phyloP scores from a whole-genome alignment of 106 monocot species.

The Allium fistulosum region DNA sequence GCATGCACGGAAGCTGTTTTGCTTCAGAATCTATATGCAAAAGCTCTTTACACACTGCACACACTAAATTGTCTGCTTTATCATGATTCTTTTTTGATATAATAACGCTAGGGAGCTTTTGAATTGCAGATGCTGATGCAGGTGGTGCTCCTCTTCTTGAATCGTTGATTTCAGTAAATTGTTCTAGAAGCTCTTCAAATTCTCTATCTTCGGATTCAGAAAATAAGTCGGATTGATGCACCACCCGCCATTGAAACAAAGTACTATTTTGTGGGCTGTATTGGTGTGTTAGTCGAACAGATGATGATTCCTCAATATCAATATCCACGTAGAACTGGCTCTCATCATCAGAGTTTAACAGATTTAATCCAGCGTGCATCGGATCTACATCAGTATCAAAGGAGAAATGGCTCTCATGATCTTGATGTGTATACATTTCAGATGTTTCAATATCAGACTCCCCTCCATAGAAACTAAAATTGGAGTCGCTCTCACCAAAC shows the following conservation, averaged over 20 bases:
- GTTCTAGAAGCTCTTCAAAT: slow-evolving; percentile 71
- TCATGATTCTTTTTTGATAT: slow-evolving; percentile 48
- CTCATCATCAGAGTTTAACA: slow-evolving; percentile 57
- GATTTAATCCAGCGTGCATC: slow-evolving; percentile 71
- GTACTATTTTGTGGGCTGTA: slow-evolving; percentile 24
- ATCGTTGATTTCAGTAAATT: slow-evolving; percentile 52
- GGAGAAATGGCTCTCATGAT: slow-evolving; percentile 28
- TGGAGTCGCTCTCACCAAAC: slow-evolving; percentile 67
- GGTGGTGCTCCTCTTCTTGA: slow-evolving; percentile 80
- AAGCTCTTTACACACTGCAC: slow-evolving; percentile 82
- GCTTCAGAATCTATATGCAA: slow-evolving; percentile 30
- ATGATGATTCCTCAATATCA: slow-evolving; percentile 7
- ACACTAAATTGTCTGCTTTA: slow-evolving; percentile 42
- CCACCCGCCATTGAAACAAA: slow-evolving; percentile 14
- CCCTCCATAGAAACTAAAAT: slow-evolving; percentile 32
- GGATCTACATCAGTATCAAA: slow-evolving; percentile 75
- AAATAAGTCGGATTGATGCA: slow-evolving; percentile 20
- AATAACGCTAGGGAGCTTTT: slow-evolving; percentile 45
- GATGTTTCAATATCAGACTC: slow-evolving; percentile 62
- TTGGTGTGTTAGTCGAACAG: slow-evolving; percentile 6
- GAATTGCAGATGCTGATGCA: slow-evolving; percentile 37
- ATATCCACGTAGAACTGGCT: neutral
- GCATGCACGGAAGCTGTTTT: slow-evolving; percentile 58
- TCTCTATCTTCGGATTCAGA: slow-evolving; percentile 30
- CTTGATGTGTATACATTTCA: slow-evolving; percentile 33